Conservation (phyloP, 139 green algal species). For the Chara braunii region DNA sequence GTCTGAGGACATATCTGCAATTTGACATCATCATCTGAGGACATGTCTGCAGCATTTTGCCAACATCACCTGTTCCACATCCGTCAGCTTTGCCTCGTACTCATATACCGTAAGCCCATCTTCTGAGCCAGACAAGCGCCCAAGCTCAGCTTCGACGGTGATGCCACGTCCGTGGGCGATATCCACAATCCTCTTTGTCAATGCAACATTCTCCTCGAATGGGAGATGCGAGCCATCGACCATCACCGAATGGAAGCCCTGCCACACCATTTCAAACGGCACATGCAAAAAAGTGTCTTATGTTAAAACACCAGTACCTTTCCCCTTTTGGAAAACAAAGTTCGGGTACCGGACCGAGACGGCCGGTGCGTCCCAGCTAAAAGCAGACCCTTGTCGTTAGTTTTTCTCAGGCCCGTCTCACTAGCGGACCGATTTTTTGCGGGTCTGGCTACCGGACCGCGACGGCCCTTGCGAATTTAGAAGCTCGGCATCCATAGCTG, state of each 20-base stretch:
- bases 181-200: conserved; percentile 11
- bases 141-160: conserved; percentile 42
- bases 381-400: no score
- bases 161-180: conserved; percentile 9
- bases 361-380: no score
- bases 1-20: no score
- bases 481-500: no score
- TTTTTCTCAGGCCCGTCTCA: no score
- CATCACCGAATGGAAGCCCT: conserved; percentile 43
- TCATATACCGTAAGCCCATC: conserved; percentile 45
- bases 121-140: conserved; percentile 41
- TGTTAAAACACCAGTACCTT: no score
- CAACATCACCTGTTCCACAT: conserved; percentile 36
- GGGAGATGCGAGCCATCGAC: conserved; percentile 34
- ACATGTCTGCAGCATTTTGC: conserved; percentile 15
- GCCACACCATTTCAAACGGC: not conserved
- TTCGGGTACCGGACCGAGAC: no score
- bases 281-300: not conserved
- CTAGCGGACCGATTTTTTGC: no score
- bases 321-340: no score
- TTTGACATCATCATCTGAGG: no score
- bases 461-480: no score
- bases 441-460: no score
- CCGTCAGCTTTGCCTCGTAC: conserved; percentile 30
- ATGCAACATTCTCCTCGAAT: conserved; percentile 39